Base-by-base conservation (phyloP, 208 protist species). In the Leishmania tarentolae region DNA sequence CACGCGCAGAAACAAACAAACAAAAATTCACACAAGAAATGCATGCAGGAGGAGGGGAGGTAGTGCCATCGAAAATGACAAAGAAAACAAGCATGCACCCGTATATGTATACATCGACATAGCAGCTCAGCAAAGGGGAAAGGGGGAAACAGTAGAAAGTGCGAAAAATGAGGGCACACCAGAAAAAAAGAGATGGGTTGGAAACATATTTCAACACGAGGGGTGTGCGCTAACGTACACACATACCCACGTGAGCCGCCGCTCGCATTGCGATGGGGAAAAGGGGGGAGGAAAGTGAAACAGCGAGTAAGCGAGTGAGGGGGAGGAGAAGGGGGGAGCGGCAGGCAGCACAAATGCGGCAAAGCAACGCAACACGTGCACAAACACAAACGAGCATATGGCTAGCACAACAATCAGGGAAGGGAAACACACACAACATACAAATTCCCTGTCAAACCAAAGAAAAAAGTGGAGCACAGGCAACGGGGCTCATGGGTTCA, bases 51-150 rank as follows among this genome's bases (percentile, higher is more conserved):
- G 24, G 24, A 3, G n/a, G 35, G 42, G 68, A 24, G 24, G 68
- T 13, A 72, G 35, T 72, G 40, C 37, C 47, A 79, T 8, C 61
- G 46, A 81, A 65, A 42, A 52, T 19, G 21, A 50, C 24, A 50
- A 44, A n/a, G 68, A 72, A 47, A 76, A 21, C 19, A 37, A 19
- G 31, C 50, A 76, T 63, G 24, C 50, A 63, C 21, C 42, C 37
- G n/a, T 63, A 44, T 76, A 76, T 76, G 21, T 40, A 76, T 76
- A 76, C 37, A 76, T 76, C n/a, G 3, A 76, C 42, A 35, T 21
- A 72, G n/a, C 68, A 35, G 42, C 37, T 52, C 42, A 59, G 21
- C 47, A 13, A 52, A n/a, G 57, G 28, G 31, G 31, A 57, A 28
- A 57, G 24, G 42, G 8, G 69, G 59, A n/a, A 57, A 28, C 37